Conservation (phyloP, 257 asterid genomes). For the Solanum corneliomulleri region DNA sequence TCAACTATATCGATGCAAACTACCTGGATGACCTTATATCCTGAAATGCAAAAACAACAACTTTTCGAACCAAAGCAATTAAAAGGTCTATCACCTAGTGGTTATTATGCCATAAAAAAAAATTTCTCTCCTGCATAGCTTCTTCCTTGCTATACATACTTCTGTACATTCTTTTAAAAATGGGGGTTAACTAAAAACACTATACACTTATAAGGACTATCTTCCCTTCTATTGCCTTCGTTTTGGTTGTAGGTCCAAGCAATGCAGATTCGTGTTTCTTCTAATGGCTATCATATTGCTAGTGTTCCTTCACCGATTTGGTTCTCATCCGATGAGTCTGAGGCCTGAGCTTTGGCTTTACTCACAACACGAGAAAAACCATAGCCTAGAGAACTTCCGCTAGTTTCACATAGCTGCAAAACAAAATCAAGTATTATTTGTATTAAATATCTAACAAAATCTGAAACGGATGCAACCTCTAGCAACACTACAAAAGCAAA, state of each 20-base stretch:
- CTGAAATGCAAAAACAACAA: conserved; percentile 6
- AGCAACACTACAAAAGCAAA: background rate
- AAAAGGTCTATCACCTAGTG: background rate
- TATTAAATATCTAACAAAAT: background rate
- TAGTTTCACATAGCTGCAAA: conserved; percentile 67
- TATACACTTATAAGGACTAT: conserved; percentile 8
- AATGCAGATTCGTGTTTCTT: background rate
- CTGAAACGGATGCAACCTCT: background rate
- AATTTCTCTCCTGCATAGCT: conserved; percentile 2
- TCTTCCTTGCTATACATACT: conserved; percentile 13
- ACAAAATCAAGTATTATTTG: background rate
- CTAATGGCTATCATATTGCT: conserved; percentile 19
- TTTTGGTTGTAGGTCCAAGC: background rate
- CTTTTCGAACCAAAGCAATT: conserved; percentile 16
- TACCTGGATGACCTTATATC: background rate
- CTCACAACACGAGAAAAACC: conserved; percentile 56
- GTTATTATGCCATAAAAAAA: background rate
- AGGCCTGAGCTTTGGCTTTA: conserved; percentile 47
- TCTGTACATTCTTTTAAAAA: conserved; percentile 33
- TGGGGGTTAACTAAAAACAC: conserved; percentile 17
- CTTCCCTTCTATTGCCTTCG: background rate
- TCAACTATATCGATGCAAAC: background rate
- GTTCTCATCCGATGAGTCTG: conserved; percentile 61
- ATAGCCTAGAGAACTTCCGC: conserved; percentile 94
- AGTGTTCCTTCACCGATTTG: conserved; percentile 63